These are phyloP conservation scores for Linnemannia zychae DNA, from an alignment of 192 early-diverging fungal species.

Conservation along the genomic window DNA sequence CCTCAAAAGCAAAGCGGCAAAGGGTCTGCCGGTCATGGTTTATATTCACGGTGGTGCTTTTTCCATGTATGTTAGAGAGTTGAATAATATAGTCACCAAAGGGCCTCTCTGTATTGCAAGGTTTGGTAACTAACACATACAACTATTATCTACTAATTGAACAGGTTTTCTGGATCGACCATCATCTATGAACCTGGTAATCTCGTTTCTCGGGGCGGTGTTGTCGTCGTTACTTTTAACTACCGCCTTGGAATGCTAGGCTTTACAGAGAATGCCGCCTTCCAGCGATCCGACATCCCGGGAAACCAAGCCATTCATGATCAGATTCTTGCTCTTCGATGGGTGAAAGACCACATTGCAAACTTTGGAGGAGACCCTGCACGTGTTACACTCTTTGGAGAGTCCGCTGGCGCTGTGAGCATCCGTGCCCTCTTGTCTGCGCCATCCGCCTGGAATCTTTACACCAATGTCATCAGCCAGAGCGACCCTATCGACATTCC, in stretches of 20 bases:
- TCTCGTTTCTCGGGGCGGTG: conserved; percentile 27
- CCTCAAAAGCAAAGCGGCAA: conserved; percentile 10
- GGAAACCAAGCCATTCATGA: conserved; percentile 56
- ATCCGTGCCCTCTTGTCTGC: conserved; percentile 52
- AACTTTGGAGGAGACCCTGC: conserved; percentile 68
- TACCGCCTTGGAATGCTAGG: conserved; percentile 69
- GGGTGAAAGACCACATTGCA: conserved; percentile 67
- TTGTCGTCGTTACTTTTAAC: conserved; percentile 60
- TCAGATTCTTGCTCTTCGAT: conserved; percentile 64
- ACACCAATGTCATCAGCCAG: conserved; percentile 46
- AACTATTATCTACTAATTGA: not conserved
- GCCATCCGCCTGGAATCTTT: conserved; percentile 42
- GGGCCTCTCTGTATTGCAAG: not conserved
- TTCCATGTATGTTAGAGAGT: not conserved
- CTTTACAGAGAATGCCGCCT: conserved; percentile 26
- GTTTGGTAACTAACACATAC: not conserved
- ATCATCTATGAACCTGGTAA: conserved; percentile 36
- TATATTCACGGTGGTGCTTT: conserved; percentile 72
- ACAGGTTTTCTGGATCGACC: not conserved
- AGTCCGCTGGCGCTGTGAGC: conserved; percentile 60
- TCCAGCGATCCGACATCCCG: not conserved
- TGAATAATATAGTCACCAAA: not conserved
- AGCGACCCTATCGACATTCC: conserved; percentile 45
- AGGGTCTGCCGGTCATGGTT: conserved; percentile 66
- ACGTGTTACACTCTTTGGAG: conserved; percentile 62